Evolutionary conservation across 495 filamentous ascomycete genomes (phyloP), one percentile per base, ranked within the genome.

Genomic region (Aspergillus ellipticus): DNA sequence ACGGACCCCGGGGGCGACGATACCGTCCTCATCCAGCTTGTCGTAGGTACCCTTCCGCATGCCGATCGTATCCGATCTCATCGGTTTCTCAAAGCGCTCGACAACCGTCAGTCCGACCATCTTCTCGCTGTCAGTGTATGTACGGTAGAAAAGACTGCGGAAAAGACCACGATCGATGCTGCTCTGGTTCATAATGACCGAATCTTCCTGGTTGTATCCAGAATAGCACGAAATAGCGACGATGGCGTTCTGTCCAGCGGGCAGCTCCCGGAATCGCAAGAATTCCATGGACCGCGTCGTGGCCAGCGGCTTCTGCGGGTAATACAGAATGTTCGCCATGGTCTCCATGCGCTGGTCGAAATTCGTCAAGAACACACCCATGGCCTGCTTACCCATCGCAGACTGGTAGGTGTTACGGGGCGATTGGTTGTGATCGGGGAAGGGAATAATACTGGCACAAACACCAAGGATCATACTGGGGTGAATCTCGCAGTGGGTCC

Each of bases 161-260:
- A 97, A 97, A 9, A 99, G 78, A 31, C 94, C 94, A 56, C 94
- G 88, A 64, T 99, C 94, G 63, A 97, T 97, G 61, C 90, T 94
- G 75, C 90, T 95, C 72, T 99, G 95, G 73, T 97, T 99, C 95
- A 99, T 97, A 61, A 99, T 95, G 50, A 99, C 94, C 20, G 94
- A 97, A 83, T 99, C 94, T 89, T 99, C 94, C 71, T 97, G 95
- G 69, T 99, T 97, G 80, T 97, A 99, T n/a, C 94, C 94, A 15
- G 91, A 96, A 74, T 97, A 99, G 69, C 88, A 92, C 43, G 89
- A 82, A 77, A 99, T 97, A 33, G 95, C 94, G 11, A 99, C 94
- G 63, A 99, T 97, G 19, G 94, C 94, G 63, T 99, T 99, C 73
- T 99, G 94, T 6, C 94, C 94, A 22, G 94, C 94, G 2, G 94